Conservation (phyloP, 352 stramenopile genomes). For the Globisporangium orthogonon region DNA sequence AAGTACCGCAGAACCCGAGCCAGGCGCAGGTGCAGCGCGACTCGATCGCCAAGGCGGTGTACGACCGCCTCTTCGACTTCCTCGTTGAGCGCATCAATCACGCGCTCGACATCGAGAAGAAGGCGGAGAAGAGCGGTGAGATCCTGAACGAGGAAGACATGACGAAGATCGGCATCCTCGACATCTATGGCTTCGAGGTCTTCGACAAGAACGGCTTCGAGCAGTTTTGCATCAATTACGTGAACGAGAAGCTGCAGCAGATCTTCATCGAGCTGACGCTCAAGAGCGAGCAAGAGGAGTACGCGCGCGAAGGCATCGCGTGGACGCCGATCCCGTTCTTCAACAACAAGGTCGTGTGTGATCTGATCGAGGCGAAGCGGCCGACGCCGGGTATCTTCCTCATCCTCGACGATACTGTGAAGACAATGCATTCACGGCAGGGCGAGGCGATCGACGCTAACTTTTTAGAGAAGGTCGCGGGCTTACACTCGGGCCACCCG, state of each 20-base stretch:
- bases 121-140: too few relatives aligned
- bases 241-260: constrained; percentile 88
- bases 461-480: constrained; percentile 75
- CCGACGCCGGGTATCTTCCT: constrained; percentile 76
- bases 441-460: constrained; percentile 72
- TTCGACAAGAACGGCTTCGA: constrained; percentile 82
- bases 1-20: constrained; percentile 19
- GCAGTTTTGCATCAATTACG: constrained; percentile 93
- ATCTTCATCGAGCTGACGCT: constrained; percentile 7
- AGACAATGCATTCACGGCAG: constrained; percentile 84
- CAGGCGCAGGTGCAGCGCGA: constrained; percentile 91
- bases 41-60: constrained; percentile 95
- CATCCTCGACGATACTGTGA: constrained; percentile 80
- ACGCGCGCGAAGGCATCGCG: constrained; percentile 92
- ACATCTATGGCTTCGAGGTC: too few relatives aligned
- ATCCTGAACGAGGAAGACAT: too few relatives aligned
- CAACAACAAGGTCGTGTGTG: constrained; percentile 90
- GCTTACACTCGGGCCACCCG: constrained; percentile 52
- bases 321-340: constrained; percentile 90
- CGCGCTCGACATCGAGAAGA: constrained; percentile 28
- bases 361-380: constrained; percentile 76
- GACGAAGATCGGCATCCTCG: too few relatives aligned
- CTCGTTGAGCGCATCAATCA: constrained; percentile 84
- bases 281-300: constrained; percentile 90
- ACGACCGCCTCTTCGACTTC: constrained; percentile 96